Evolutionary conservation across 768 basidiomycete species (phyloP).

Genomic region (Mycena epipterygia): DNA sequence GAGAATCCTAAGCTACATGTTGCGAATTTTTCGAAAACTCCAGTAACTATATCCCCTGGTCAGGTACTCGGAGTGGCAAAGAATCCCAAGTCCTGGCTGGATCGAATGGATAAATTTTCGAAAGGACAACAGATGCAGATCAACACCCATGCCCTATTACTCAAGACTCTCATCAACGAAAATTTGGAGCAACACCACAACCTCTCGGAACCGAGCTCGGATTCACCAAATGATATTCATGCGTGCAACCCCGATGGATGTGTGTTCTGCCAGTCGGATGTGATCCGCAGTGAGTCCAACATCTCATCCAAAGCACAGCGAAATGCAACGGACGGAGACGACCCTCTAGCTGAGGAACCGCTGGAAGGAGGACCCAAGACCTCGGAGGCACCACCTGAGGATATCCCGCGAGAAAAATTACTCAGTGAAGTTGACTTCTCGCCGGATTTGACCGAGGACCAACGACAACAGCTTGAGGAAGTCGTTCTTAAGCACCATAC

Average conservation of each 20-base stretch:
- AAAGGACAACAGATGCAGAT: slow-evolving; percentile 6
- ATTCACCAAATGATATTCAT: background rate
- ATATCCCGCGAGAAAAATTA: background rate
- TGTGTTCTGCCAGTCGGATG: background rate
- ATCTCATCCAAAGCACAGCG: slow-evolving; percentile 7
- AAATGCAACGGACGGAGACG: slow-evolving; percentile 5
- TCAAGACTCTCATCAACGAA: background rate
- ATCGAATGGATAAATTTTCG: slow-evolving; percentile 23
- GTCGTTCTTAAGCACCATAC: slow-evolving; percentile 30
- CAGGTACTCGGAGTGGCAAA: slow-evolving; percentile 28
- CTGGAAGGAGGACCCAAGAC: slow-evolving; percentile 49
- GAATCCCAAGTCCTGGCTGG: slow-evolving; percentile 35
- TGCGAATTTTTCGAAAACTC: slow-evolving; percentile 22
- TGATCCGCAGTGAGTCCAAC: background rate
- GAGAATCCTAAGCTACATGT: slow-evolving; percentile 15
- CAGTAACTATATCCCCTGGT: slow-evolving; percentile 27
- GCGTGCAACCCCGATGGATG: background rate
- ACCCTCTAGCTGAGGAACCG: slow-evolving; percentile 29
- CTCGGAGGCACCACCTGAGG: slow-evolving; percentile 37
- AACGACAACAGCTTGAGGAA: slow-evolving; percentile 31
- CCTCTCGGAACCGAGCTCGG: background rate
- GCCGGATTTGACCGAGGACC: background rate
- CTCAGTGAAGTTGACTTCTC: slow-evolving; percentile 11
- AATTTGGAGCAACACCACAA: background rate
- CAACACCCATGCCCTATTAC: background rate